Base-by-base conservation (phyloP, 2,329 filamentous ascomycete species). In the Alternaria solani region DNA sequence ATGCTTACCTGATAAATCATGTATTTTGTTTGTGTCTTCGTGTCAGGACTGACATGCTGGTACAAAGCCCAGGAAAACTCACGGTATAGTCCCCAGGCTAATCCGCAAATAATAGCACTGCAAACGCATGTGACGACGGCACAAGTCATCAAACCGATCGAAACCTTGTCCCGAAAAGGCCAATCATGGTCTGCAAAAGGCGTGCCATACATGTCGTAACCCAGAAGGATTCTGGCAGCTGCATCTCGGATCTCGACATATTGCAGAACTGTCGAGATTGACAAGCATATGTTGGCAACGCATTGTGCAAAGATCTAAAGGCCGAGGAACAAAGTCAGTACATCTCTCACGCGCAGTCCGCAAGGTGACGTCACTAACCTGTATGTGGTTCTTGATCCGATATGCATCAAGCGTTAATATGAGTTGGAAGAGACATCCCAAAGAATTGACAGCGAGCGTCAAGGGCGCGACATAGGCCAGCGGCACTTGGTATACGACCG, bases 301-400 rank as follows among this genome's bases (percentile, higher is more conserved):
- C 66, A 67, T 46, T 66, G 59, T 8, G 59, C 62, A 8, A 68
- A 68, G 1, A 73, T 42, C 51, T 36, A 36, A 16, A 36, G 5
- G 14, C 0, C 6, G 2, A 16, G 0, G 14, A 5, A 7, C 12
- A 14, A 5, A 36, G 32, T 36, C 32, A 36, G 32, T 36, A 36
- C 6, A 1, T 16, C 11, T 16, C 12, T 36, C 14, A 7, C 14
- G 6, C 14, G 32, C 32, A 14, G 1, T 36, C 5, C 32, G 32
- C 6, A 6, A 14, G 12, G 32, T 14, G 5, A 1, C 1, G 14
- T 36, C 6, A 36, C 32, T 36, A 6, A 36, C 32, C 32, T 74
- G 70, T 9, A 73, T 61, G 36, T 68, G 67, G 46, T 73, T 73
- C 38, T 70, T 71, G 42, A 64, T 63, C 11, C 65, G 63, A 16